Evolutionary conservation across 257 asterid species (phyloP), one percentile per base, ranked within the genome.

Genomic region (Nyctanthes arbortristis): DNA sequence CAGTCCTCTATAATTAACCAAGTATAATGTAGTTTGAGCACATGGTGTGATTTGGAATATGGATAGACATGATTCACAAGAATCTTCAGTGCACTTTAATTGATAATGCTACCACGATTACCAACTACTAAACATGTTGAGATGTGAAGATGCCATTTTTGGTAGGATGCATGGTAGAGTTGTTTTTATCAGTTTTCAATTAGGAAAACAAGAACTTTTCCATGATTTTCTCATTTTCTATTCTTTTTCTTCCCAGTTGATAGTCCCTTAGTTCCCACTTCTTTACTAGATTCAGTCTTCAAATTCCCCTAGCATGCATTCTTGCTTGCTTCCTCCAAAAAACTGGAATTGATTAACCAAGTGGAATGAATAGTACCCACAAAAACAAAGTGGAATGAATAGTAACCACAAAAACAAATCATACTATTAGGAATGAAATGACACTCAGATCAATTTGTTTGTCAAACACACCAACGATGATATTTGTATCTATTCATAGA

Each of bases 151-250:
- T 18, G 14, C 72, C 77, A 1, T 71, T 76, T 27, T 22, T 40
- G 4, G 73, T 29, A 52, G 59, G n/a, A n/a, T n/a, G 83, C 29
- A 31, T 66, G 25, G 18, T 18, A 34, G 58, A 55, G 68, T 61
- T 70, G 75, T 77, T 92, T 83, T 77, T 87, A 72, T 80, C 88
- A 10, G 61, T 68, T 67, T 70, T 89, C 68, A 88, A 57, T 96
- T 97, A 89, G 5, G 84, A 84, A 76, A 88, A 81, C 39, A 92
- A 33, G 85, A 74, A n/a, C n/a, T 79, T 79, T 82, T 92, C 95
- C 96, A 86, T 18, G 97, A 78, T 68, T 80, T 85, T 62, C n/a
- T n/a, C n/a, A n/a, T n/a, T n/a, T n/a, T n/a, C n/a, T 84, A 65
- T 52, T 78, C 81, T 33, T 83, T 70, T 74, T 85, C 76, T 72